Evolutionary conservation across 202 grass and related monocot species (phyloP).

Genomic region (Setaria viridis): DNA sequence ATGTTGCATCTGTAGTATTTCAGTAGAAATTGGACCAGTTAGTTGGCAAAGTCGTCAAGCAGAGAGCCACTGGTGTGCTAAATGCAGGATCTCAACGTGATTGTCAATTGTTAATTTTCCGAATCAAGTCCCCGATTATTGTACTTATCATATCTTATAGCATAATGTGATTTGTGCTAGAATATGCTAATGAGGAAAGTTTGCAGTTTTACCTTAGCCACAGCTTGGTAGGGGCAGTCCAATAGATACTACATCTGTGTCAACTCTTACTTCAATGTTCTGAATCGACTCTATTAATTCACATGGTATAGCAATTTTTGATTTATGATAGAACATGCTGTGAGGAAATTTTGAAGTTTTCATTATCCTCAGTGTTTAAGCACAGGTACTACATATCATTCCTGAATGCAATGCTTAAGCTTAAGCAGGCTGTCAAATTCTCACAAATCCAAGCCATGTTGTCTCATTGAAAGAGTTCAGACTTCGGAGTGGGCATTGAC

Average conservation of each 20-base stretch:
- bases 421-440: not conserved
- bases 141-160: not conserved
- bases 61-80: not conserved
- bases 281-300: not conserved
- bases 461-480: not conserved
- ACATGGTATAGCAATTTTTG: not conserved
- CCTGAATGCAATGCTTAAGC: not conserved
- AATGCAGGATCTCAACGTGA: not conserved
- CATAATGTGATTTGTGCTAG: not conserved
- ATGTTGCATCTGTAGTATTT: not conserved
- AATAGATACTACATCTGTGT: not conserved
- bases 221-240: not conserved
- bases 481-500: not conserved
- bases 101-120: not conserved
- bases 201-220: not conserved
- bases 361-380: not conserved
- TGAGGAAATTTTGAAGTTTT: not conserved
- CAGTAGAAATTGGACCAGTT: not conserved
- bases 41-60: not conserved
- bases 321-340: not conserved
- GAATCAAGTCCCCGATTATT: not conserved
- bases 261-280: not conserved
- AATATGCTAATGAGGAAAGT: not conserved
- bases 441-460: not conserved
- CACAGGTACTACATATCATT: not conserved